Evolutionary conservation across 768 basidiomycete species (phyloP).

Genomic region (Podaxis mareebaensis): DNA sequence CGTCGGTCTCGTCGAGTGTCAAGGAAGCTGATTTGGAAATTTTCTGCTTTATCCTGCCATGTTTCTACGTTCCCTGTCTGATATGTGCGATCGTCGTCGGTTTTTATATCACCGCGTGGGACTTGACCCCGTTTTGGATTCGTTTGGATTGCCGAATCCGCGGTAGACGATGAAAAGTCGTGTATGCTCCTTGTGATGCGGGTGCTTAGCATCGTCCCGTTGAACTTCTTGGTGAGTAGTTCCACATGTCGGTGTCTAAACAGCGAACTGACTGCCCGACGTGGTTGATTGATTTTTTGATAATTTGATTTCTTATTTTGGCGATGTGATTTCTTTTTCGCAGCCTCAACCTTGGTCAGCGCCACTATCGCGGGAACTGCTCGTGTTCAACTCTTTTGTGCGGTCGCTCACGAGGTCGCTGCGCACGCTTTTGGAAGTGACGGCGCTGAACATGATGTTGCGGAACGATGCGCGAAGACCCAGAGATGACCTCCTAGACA

Average conservation of each 20-base stretch:
- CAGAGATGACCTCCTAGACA: constrained; percentile 90
- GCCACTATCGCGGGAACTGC: constrained; percentile 91
- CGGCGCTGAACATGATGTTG: constrained; percentile 90
- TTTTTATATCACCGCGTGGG: constrained; percentile 1
- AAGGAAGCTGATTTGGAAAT: constrained; percentile 13
- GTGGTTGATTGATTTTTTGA: not conserved
- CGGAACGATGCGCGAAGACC: constrained; percentile 83
- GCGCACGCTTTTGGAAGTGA: constrained; percentile 87
- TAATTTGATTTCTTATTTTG: constrained; percentile 16
- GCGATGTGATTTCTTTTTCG: constrained; percentile 17
- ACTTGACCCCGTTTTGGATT: not conserved
- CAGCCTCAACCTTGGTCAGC: constrained; percentile 93
- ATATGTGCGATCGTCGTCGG: not conserved
- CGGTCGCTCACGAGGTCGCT: constrained; percentile 88
- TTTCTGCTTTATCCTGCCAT: constrained; percentile 10
- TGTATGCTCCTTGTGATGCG: constrained; percentile 97
- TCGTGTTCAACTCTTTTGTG: constrained; percentile 98
- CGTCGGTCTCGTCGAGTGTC: constrained; percentile 1
- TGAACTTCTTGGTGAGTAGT: constrained; percentile 83
- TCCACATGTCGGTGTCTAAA: constrained; percentile 7
- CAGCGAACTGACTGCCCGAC: constrained; percentile 1
- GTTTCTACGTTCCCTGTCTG: not conserved
- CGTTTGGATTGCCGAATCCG: not conserved
- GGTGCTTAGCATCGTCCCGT: constrained; percentile 90
- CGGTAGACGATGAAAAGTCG: constrained; percentile 87